Evolutionary conservation across 805 yeast species (phyloP).

Genomic region (Ogataea haglerorum): DNA sequence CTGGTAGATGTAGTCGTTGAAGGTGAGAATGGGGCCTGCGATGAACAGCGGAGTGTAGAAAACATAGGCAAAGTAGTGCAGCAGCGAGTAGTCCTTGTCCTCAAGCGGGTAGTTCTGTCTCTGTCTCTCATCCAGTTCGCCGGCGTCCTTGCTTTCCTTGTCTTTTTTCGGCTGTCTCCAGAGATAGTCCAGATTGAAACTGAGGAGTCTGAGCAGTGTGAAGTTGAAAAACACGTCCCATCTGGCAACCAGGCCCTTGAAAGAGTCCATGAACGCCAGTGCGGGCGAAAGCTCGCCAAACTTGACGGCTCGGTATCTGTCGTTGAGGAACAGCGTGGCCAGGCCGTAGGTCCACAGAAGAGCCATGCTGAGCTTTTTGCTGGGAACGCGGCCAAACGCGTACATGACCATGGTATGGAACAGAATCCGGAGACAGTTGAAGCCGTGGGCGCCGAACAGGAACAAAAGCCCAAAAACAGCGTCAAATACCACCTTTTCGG

Average conservation of each 20-base stretch:
- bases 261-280: conserved; percentile 58
- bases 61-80: conserved; percentile 71
- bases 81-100: conserved; percentile 53
- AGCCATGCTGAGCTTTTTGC: conserved; percentile 38
- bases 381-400: conserved; percentile 40
- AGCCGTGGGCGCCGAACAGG: conserved; percentile 75
- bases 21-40: conserved; percentile 93
- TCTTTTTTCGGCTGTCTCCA: conserved; percentile 33
- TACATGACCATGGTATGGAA: conserved; percentile 56
- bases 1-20: conserved; percentile 86
- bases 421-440: conserved; percentile 59
- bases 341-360: conserved; percentile 78
- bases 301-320: conserved; percentile 52
- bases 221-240: conserved; percentile 98
- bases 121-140: conserved; percentile 50
- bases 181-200: conserved; percentile 76
- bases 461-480: conserved; percentile 66
- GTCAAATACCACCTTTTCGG: conserved; percentile 63
- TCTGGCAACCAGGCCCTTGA: conserved; percentile 73
- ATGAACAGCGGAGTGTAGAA: conserved; percentile 85
- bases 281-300: conserved; percentile 41
- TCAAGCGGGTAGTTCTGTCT: conserved; percentile 65
- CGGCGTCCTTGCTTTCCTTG: conserved; percentile 18
- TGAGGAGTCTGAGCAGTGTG: conserved; percentile 76
- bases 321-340: conserved; percentile 75